Evolutionary conservation across 805 yeast genomes (phyloP), one percentile per base, ranked within the genome.

Genomic region (Candida suzukii): DNA sequence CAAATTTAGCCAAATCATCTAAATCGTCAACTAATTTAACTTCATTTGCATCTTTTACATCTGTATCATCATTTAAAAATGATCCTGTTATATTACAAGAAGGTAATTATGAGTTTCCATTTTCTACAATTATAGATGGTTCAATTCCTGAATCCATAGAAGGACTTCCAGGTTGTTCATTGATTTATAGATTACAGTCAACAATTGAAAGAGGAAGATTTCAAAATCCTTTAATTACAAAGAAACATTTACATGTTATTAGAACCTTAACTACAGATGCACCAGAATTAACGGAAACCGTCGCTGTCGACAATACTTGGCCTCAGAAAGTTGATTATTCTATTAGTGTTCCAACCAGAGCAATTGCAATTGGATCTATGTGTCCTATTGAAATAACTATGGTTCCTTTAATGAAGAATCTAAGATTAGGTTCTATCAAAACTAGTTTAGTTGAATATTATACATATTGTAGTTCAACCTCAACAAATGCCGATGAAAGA

Each of bases 291-390:
- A 74, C 95, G 0, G 97, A 91, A 60, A 87, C 98, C 0, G 85
- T 90, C 51, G 86, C 95, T 0, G 95, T 91, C 26, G 96, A 88
- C 56, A 91, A 91, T 58, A 81, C 90, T 1, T 91, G 98, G 98
- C 97, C 98, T 2, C 68, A 79, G 36, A 93, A 93, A 57, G 87
- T 91, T 26, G 97, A 91, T 54, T 91, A 91, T 59, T 75, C 88
- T 3, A 78, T 93, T 44, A 83, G 86, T 40, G 80, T 86, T 6
- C 97, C 98, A 0, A 71, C 87, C 21, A 82, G 86, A 53, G 95
- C 97, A 0, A 74, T 88, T 20, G 95, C 98, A 0, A 80, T 93
- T 34, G 99, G 99, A 2, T 80, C 95, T 0, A 65, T 76, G 0
- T 68, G 83, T 6, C 84, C 87, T 2, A 71, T 91, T 7, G 74